Conservation (phyloP, 768 basidiomycete genomes). For the Daedaleopsis sinensis region DNA sequence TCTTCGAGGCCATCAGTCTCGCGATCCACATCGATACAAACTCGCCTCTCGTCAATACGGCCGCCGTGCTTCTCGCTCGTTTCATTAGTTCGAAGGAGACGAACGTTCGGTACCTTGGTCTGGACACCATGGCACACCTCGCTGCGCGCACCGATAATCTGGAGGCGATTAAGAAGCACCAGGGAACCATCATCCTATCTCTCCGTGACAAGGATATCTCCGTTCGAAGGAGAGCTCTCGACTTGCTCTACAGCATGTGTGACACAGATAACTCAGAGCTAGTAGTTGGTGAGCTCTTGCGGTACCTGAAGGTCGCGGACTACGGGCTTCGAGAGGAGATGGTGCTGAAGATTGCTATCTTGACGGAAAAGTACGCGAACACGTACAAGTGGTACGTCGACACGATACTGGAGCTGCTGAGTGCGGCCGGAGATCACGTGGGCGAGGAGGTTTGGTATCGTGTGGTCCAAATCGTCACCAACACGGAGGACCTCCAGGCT, state of each 20-base stretch:
- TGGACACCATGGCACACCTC: conserved; percentile 98
- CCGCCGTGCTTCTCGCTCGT: conserved; percentile 88
- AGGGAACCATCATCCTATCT: conserved; percentile 92
- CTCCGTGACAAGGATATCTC: conserved; percentile 98
- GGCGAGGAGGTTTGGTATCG: conserved; percentile 99
- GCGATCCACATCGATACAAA: conserved; percentile 95
- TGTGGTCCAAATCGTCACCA: conserved; percentile 97
- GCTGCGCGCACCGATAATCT: conserved; percentile 92
- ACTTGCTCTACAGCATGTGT: conserved; percentile 99
- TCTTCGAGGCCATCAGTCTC: conserved; percentile 96
- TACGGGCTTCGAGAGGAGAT: conserved; percentile 97
- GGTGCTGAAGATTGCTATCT: conserved; percentile 97
- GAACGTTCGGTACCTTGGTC: conserved; percentile 94
- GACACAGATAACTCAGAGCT: conserved; percentile 95
- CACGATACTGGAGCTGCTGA: conserved; percentile 94
- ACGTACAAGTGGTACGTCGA: conserved; percentile 99
- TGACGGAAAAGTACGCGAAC: conserved; percentile 98
- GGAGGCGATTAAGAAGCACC: conserved; percentile 92
- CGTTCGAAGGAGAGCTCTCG: conserved; percentile 90
- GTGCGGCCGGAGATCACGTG: conserved; percentile 96
- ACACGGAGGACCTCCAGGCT: conserved; percentile 95
- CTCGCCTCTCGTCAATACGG: conserved; percentile 84
- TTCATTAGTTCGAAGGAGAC: conserved; percentile 99
- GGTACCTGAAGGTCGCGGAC: conserved; percentile 95
- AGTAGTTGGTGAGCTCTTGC: conserved; percentile 92